Base-by-base conservation (phyloP, 352 stramenopile species). In the Hyphochytrium catenoides region DNA sequence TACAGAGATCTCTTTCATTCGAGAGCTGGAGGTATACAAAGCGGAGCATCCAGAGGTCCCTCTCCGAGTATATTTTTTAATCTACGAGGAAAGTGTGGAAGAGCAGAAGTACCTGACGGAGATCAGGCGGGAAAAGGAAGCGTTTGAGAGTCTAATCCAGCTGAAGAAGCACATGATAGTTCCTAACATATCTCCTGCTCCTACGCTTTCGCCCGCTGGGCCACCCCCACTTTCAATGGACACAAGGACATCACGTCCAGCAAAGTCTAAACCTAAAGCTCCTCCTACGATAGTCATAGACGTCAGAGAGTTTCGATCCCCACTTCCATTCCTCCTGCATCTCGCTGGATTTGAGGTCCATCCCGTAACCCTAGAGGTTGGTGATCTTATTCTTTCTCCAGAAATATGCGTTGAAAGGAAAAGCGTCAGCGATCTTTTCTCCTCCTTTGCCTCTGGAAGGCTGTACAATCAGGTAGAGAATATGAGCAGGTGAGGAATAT, bases 361-460 rank as follows among this genome's bases (percentile, higher is more conserved):
- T n/a, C 87, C 91, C 5, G 62, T 93, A 11, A 96, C 87, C 15
- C 55, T 98, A 8, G 76, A 87, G 41, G 74, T 97, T 7, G 91
- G 91, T 4, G 91, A 98, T 54, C 97, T 94, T 52, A 84, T 98
- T 5, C 53, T 98, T 25, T 93, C 85, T 31, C 88, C 88, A 26
- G 72, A 95, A 15, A 87, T 97, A 43, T 95, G 83, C 46, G 65
- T 98, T 1, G 91, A 98, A 55, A 61, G 89, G 25, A 98, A 98
- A 49, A 81, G 58, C 43, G 61, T 83, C 27, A 76, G 63, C 42
- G 91, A 98, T 55, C 62, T 98, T n/a, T 95, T 92, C 47, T 73
- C 83, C 14, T 95, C 76, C 23, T 77, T 98, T 47, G 79, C 78
- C 28, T 95, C 72, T 23, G 89, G 91, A 3, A 54, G 91, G 36